Percentiles rank a stretch among this genome's conserved stretches.
phyloP scores from a whole-genome alignment of 176 grass and related monocot genomes.

The Ensete glaucum region DNA sequence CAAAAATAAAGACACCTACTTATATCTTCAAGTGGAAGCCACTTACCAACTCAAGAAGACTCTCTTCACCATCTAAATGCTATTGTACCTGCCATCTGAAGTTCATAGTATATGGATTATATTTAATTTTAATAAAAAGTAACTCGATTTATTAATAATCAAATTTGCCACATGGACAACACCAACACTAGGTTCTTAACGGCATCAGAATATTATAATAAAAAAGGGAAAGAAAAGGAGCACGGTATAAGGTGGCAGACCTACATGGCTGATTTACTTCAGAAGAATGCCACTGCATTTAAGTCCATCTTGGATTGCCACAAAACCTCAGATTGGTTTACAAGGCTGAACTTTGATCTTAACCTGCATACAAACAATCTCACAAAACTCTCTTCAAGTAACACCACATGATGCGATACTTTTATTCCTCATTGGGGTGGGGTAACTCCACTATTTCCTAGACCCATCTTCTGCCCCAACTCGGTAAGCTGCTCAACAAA shows the following conservation, averaged over 20 bases:
- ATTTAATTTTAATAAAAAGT: too few relatives aligned
- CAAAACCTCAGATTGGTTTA: background rate
- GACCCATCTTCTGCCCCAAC: slow-evolving; percentile 76
- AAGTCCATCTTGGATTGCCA: background rate
- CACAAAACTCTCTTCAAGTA: background rate
- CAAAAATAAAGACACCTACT: too few relatives aligned
- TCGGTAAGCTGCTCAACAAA: slow-evolving; percentile 78
- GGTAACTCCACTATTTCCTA: slow-evolving; percentile 47
- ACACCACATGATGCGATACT: background rate
- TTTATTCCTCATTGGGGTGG: slow-evolving; percentile 26
- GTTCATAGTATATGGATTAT: too few relatives aligned
- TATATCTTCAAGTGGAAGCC: too few relatives aligned
- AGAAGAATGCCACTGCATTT: slow-evolving; percentile 4
- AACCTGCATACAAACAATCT: background rate
- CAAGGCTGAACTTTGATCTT: background rate
- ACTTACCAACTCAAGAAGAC: too few relatives aligned
- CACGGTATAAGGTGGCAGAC: slow-evolving; percentile 3
- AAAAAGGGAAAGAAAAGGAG: background rate
- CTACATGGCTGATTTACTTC: background rate
- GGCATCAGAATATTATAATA: background rate
- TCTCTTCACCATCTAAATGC: too few relatives aligned
- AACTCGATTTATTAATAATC: background rate
- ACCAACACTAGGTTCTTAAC: background rate
- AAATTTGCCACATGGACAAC: background rate
- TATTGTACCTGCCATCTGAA: too few relatives aligned